Conservation (phyloP, 345 rosid genomes). For the Reutealis trisperma region DNA sequence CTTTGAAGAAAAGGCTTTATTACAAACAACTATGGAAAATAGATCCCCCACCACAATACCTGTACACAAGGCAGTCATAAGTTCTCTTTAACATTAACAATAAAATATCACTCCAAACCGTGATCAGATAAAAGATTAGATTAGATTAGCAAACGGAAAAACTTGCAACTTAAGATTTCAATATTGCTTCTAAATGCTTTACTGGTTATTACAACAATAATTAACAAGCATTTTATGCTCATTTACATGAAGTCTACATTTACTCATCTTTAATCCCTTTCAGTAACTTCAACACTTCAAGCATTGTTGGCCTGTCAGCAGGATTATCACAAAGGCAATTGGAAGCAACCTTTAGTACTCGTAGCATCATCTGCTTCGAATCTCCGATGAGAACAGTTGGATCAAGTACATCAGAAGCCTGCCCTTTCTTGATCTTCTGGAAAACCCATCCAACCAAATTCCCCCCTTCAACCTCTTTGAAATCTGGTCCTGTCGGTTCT, state of each 20-base stretch:
- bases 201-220: slow-evolving; percentile 22
- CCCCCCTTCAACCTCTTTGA: slow-evolving; percentile 90
- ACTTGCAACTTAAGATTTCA: slow-evolving; percentile 1
- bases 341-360: slow-evolving; percentile 62
- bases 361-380: slow-evolving; percentile 60
- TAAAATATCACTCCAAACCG: neutral
- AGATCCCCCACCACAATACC: no score
- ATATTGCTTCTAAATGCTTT: slow-evolving; percentile 11
- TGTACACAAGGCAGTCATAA: no score
- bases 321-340: slow-evolving; percentile 73
- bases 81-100: neutral
- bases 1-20: no score
- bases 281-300: slow-evolving; percentile 53
- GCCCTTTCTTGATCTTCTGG: slow-evolving; percentile 68
- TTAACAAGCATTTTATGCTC: neutral
- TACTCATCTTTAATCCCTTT: slow-evolving; percentile 44
- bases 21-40: no score
- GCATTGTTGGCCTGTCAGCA: slow-evolving; percentile 74
- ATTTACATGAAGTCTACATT: slow-evolving; percentile 9
- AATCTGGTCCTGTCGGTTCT: slow-evolving; percentile 94
- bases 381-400: slow-evolving; percentile 43
- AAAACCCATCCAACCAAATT: slow-evolving; percentile 87
- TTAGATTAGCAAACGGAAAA: slow-evolving; percentile 13
- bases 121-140: neutral
- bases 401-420: slow-evolving; percentile 67